Base-by-base conservation (phyloP, 192 early-diverging fungal genomes). In the Martensiomyces pterosporus region DNA sequence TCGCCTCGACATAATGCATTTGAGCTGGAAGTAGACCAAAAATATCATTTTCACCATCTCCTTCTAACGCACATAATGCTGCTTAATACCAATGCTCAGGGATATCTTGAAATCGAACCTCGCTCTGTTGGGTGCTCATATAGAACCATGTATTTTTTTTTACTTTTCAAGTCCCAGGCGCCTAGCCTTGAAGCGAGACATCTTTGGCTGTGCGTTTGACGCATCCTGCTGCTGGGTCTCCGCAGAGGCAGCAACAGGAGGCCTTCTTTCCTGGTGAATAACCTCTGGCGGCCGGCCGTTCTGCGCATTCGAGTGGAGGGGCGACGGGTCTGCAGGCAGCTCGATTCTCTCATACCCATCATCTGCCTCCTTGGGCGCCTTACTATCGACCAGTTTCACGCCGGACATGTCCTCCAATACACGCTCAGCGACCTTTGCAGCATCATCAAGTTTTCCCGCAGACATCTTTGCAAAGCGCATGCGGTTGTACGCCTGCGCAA, bases 101-200 rank as follows among this genome's bases (percentile, higher is more conserved):
- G n/a, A 26, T 37, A 24, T 36, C 21, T 48, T 21, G 0, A 35
- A 35, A 24, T n/a, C 29, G 14, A 14, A 38, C 13, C 27, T 32
- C 32, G 21, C 32, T 4, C 4, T 49, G 14, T 36, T 42, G 46
- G 26, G n/a, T n/a, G n/a, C n/a, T n/a, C n/a, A n/a, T n/a, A n/a
- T n/a, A n/a, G n/a, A n/a, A n/a, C n/a, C n/a, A n/a, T n/a, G n/a
- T n/a, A n/a, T n/a, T n/a, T n/a, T n/a, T n/a, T n/a, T n/a, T n/a
- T n/a, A n/a, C 29, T 57, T 16, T 9, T 64, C 50, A 3, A 71
- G 52, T 0, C 64, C 71, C 16, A 74, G 41, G n/a, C 71, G 59
- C 43, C 55, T 49, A 5, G 60, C 60, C 42, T 75, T 75, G 60
- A 75, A 75, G n/a, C 64, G 64, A 3, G 71, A 75, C 60, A 75